Conservation (phyloP, 805 yeast species). For the Metschnikowia lachancei region DNA sequence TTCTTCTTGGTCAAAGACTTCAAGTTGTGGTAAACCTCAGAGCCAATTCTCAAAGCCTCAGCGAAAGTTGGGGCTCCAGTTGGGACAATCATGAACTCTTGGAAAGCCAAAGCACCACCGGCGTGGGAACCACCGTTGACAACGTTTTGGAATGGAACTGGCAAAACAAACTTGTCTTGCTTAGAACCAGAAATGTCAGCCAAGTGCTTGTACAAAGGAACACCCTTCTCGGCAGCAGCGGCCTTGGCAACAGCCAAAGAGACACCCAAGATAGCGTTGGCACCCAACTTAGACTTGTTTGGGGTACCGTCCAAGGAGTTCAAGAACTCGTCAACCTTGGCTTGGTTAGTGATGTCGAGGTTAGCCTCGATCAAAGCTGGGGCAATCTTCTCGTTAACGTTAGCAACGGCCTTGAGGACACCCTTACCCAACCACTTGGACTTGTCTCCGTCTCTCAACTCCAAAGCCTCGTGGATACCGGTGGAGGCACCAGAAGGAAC, state of each 20-base stretch:
- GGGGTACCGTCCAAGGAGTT: slow-evolving; percentile 90
- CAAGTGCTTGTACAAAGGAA: slow-evolving; percentile 91
- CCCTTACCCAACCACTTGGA: slow-evolving; percentile 99
- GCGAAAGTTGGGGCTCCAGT: slow-evolving; percentile 84
- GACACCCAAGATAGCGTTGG: slow-evolving; percentile 97
- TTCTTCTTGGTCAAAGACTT: slow-evolving; percentile 89
- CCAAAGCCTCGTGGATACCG: slow-evolving; percentile 97
- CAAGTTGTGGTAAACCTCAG: slow-evolving; percentile 97
- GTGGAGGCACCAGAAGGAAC: slow-evolving; percentile 99
- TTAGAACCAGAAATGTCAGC: slow-evolving; percentile 73
- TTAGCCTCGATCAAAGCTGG: slow-evolving; percentile 84
- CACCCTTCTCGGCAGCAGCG: slow-evolving; percentile 93
- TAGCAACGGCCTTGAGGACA: slow-evolving; percentile 93
- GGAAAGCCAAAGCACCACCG: slow-evolving; percentile 98
- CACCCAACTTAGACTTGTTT: slow-evolving; percentile 97
- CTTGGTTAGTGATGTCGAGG: slow-evolving; percentile 85
- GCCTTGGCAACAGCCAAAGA: slow-evolving; percentile 97
- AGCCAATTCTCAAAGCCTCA: slow-evolving; percentile 94
- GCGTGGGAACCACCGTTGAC: slow-evolving; percentile 99
- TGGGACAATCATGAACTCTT: slow-evolving; percentile 99
- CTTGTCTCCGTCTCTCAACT: slow-evolving; percentile 97
- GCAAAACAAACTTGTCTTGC: slow-evolving; percentile 83
- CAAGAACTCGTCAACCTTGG: slow-evolving; percentile 81
- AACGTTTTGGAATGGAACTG: slow-evolving; percentile 99
- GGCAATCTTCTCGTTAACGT: slow-evolving; percentile 91